Evolutionary conservation across 345 rosid species (phyloP).

Genomic region (Rubroshorea leprosula): DNA sequence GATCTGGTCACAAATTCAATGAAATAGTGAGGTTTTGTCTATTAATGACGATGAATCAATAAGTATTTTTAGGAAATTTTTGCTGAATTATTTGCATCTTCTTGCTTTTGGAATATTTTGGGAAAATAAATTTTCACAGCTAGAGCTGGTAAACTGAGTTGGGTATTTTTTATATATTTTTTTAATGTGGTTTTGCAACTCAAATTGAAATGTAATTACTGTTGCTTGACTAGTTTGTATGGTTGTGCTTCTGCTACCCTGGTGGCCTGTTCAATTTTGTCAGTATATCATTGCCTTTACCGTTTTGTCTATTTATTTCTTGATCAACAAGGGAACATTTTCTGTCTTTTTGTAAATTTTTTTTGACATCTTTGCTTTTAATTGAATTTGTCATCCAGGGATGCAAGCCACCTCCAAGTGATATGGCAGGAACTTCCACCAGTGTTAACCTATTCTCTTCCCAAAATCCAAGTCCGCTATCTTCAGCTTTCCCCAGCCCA

Average conservation of each 20-base stretch:
- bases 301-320: not conserved
- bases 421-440: constrained; percentile 58
- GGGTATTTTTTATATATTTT: too few relatives aligned
- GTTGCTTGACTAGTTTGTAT: not conserved
- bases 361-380: constrained; percentile 1
- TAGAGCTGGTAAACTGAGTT: too few relatives aligned
- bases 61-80: not conserved
- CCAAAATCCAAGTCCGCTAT: constrained; percentile 78
- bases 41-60: not conserved
- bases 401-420: constrained; percentile 53
- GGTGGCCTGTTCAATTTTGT: not conserved
- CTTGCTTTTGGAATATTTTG: not conserved
- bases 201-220: not conserved
- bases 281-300: not conserved
- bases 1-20: not conserved
- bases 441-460: constrained; percentile 59
- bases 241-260: not conserved
- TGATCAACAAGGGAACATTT: not conserved
- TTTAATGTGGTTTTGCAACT: constrained; percentile 8
- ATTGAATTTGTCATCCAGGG: constrained; percentile 46
- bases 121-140: too few relatives aligned
- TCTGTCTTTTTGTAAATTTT: not conserved
- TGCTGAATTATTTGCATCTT: not conserved
- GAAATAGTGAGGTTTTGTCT: not conserved
- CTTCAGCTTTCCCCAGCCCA: constrained; percentile 88